Evolutionary conservation across 116 monocot genomes (phyloP).

Genomic region (Cymodocea nodosa): DNA sequence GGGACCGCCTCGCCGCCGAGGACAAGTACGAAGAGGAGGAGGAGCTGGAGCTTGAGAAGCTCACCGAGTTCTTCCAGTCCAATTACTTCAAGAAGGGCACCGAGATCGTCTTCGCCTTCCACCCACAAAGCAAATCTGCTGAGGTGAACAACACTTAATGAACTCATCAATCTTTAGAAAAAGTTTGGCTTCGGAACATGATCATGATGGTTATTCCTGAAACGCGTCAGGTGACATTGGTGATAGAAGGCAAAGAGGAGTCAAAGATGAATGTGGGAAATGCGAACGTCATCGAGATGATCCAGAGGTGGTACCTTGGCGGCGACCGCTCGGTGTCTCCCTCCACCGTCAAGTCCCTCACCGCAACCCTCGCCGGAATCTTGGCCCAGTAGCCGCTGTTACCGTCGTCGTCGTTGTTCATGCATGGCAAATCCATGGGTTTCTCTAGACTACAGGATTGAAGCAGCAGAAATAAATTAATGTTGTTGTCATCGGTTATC

Average conservation of each 20-base stretch:
- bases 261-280: slow-evolving; percentile 54
- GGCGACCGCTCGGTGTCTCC: slow-evolving; percentile 56
- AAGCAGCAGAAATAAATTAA: too few species aligned
- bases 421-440: too few species aligned
- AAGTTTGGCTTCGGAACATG: not conserved
- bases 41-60: slow-evolving; percentile 64
- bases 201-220: too few species aligned
- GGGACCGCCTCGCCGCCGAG: slow-evolving; percentile 43
- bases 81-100: slow-evolving; percentile 72
- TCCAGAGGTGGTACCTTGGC: slow-evolving; percentile 82
- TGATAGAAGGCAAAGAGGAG: slow-evolving; percentile 44
- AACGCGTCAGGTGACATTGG: slow-evolving; percentile 47
- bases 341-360: slow-evolving; percentile 56
- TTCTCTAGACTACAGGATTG: too few species aligned
- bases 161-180: not conserved
- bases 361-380: slow-evolving; percentile 28
- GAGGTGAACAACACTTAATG: slow-evolving; percentile 23
- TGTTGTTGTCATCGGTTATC: too few species aligned
- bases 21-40: slow-evolving; percentile 88
- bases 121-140: slow-evolving; percentile 18
- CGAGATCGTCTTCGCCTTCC: slow-evolving; percentile 54
- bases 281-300: slow-evolving; percentile 59
- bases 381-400: not conserved
- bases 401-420: too few species aligned
- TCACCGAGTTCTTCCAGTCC: slow-evolving; percentile 62